phyloP scores from a whole-genome alignment of 495 filamentous ascomycete species.

The Trichoderma asperelloides region DNA sequence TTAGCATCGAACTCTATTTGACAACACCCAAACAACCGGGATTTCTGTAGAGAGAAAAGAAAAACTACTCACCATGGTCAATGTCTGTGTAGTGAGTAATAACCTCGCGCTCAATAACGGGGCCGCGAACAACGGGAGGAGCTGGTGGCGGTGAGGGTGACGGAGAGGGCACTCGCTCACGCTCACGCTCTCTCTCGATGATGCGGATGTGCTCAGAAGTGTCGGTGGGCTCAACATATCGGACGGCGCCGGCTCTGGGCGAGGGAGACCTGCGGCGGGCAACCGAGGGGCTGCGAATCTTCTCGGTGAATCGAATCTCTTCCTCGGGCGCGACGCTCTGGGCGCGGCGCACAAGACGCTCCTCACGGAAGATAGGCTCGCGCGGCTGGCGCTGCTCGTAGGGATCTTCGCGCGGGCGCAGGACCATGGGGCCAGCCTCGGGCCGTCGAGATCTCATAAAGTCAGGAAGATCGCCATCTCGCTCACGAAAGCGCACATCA shows the following conservation, averaged over 20 bases:
- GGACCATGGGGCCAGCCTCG: conserved; percentile 30
- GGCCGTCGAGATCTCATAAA: conserved; percentile 32
- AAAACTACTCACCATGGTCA: conserved; percentile 62
- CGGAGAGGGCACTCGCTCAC: conserved; percentile 37
- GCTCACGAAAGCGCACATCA: conserved; percentile 28
- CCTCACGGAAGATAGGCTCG: conserved; percentile 34
- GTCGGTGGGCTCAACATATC: conserved; percentile 7
- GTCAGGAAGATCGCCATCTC: conserved; percentile 25
- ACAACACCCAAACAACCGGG: background rate
- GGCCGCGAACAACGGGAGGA: conserved; percentile 52
- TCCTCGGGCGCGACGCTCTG: conserved; percentile 24
- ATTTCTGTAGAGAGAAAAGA: background rate
- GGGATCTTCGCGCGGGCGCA: conserved; percentile 37
- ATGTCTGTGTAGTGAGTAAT: conserved; percentile 81
- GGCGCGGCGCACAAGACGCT: conserved; percentile 20
- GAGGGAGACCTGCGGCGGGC: conserved; percentile 17
- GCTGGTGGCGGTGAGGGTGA: conserved; percentile 42
- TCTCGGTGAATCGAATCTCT: conserved; percentile 16
- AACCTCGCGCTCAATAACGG: conserved; percentile 69
- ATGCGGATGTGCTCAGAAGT: conserved; percentile 23
- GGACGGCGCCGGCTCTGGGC: background rate
- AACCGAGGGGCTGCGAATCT: conserved; percentile 17
- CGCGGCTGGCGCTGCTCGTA: conserved; percentile 30
- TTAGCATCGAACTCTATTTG: conserved; percentile 13
- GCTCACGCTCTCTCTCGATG: conserved; percentile 35